A percentile compares a stretch with the other conserved stretches of the same genome.
phyloP scores from a whole-genome alignment of 148 eudicot genomes.

The Pouteria glomerata region DNA sequence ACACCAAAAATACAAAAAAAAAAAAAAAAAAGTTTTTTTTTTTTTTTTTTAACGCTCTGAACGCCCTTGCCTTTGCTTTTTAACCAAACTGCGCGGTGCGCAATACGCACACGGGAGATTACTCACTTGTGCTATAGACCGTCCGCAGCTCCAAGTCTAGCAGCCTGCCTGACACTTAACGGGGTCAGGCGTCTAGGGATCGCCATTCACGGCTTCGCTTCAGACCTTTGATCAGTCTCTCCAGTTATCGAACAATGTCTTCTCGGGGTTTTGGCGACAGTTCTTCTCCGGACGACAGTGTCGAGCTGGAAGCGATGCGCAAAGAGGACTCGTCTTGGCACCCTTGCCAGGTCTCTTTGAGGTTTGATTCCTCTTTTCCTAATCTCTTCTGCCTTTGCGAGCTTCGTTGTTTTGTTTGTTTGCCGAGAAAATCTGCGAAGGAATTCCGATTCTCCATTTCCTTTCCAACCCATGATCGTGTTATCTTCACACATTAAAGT shows the following conservation, averaged over 20 bases:
- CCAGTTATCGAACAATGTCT: not conserved
- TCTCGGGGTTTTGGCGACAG: not conserved
- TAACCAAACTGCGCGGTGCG: too few species aligned
- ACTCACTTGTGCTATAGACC: too few species aligned
- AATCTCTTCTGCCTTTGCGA: not conserved
- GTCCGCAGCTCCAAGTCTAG: too few species aligned
- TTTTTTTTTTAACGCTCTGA: too few species aligned
- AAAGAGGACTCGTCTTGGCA: constrained; percentile 52
- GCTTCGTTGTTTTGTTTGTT: not conserved
- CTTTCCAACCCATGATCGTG: not conserved
- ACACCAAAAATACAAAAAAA: too few species aligned
- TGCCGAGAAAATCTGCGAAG: not conserved
- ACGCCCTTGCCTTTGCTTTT: too few species aligned
- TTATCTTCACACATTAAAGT: too few species aligned
- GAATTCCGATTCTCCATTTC: not conserved
- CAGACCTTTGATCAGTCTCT: not conserved
- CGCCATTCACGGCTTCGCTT: not conserved
- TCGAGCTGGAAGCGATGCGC: constrained; percentile 47
- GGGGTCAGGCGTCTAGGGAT: not conserved
- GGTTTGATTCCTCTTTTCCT: constrained; percentile 24
- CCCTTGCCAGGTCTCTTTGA: constrained; percentile 51
- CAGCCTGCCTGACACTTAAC: too few species aligned
- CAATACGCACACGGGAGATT: too few species aligned
- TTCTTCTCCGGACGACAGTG: constrained; percentile 5
- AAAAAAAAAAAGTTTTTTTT: too few species aligned